These are phyloP conservation scores for Purpureocillium lavendulum DNA, from an alignment of 2,329 filamentous ascomycete genomes.

Conservation along the genomic window DNA sequence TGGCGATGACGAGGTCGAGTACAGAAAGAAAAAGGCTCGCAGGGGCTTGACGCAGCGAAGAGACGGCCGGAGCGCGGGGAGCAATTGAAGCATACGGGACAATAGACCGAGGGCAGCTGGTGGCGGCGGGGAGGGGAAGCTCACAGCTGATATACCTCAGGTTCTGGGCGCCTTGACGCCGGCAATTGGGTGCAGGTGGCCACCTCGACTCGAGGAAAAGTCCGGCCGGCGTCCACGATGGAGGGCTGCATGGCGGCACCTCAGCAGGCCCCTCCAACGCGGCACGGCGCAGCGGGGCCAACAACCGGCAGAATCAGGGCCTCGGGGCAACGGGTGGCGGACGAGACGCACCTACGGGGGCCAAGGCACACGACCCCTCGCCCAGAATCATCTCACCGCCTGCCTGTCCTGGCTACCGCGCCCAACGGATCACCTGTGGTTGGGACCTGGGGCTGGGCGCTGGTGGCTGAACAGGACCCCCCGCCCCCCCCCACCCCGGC, in stretches of 20 bases:
- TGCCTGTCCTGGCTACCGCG: constrained; percentile 6
- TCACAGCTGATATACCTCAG: constrained; percentile 1
- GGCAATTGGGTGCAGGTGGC: too few species aligned
- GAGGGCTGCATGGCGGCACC: too few species aligned
- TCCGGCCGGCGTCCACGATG: constrained; percentile 1
- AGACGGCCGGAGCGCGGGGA: background rate
- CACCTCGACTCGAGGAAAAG: background rate
- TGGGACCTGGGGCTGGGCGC: background rate
- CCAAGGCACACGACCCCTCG: background rate
- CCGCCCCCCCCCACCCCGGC: background rate
- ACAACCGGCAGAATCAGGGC: background rate
- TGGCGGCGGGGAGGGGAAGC: background rate
- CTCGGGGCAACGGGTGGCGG: constrained; percentile 2
- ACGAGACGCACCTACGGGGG: too few species aligned
- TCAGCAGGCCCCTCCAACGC: too few species aligned
- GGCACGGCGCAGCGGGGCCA: too few species aligned
- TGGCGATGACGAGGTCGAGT: background rate
- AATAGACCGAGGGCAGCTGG: too few species aligned
- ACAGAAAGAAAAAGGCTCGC: background rate
- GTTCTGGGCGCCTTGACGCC: too few species aligned
- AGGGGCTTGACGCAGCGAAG: background rate
- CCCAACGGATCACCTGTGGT: constrained; percentile 9
- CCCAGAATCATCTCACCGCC: constrained; percentile 9
- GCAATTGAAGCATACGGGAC: constrained; percentile 4
- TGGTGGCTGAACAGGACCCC: too few species aligned